These are phyloP conservation scores for Phaeosphaeria sp. DNA, from an alignment of 2,329 filamentous ascomycete genomes.

Conservation along the genomic window DNA sequence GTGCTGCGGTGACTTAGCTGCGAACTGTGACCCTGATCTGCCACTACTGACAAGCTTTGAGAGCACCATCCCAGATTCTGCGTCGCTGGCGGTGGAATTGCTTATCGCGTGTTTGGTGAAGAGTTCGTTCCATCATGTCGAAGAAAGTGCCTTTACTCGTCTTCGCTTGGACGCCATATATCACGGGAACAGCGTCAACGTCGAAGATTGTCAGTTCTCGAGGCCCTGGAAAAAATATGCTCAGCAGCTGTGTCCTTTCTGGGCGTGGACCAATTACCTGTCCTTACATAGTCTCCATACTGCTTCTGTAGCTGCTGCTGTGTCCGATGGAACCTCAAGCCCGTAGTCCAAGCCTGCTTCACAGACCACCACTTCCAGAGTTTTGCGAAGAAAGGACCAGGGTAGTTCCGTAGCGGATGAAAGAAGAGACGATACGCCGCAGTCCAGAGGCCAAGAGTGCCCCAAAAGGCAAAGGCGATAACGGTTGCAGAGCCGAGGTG, in stretches of 20 bases:
- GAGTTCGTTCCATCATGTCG: slow-evolving; percentile 25
- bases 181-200: slow-evolving; percentile 23
- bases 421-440: slow-evolving; percentile 29
- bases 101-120: slow-evolving; percentile 36
- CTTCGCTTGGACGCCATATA: slow-evolving; percentile 28
- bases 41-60: slow-evolving; percentile 22
- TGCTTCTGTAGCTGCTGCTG: slow-evolving; percentile 26
- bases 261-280: slow-evolving; percentile 14
- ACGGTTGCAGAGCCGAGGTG: slow-evolving; percentile 6
- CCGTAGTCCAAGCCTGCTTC: slow-evolving; percentile 20
- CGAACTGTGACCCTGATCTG: neutral
- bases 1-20: slow-evolving; percentile 7
- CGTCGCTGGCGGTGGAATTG: slow-evolving; percentile 32
- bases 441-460: slow-evolving; percentile 26
- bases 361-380: slow-evolving; percentile 33
- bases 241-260: neutral
- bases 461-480: slow-evolving; percentile 20
- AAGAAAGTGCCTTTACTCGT: slow-evolving; percentile 37
- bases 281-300: slow-evolving; percentile 36
- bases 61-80: slow-evolving; percentile 37
- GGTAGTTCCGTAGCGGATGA: slow-evolving; percentile 29
- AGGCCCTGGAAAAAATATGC: slow-evolving; percentile 20
- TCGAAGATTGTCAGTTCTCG: slow-evolving; percentile 35
- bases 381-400: slow-evolving; percentile 27
- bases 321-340: slow-evolving; percentile 22